A percentile compares a stretch with the other conserved stretches of the same genome.
Evolutionary conservation across 2,329 filamentous ascomycete genomes (phyloP).

Genomic region (Ustulina deusta): DNA sequence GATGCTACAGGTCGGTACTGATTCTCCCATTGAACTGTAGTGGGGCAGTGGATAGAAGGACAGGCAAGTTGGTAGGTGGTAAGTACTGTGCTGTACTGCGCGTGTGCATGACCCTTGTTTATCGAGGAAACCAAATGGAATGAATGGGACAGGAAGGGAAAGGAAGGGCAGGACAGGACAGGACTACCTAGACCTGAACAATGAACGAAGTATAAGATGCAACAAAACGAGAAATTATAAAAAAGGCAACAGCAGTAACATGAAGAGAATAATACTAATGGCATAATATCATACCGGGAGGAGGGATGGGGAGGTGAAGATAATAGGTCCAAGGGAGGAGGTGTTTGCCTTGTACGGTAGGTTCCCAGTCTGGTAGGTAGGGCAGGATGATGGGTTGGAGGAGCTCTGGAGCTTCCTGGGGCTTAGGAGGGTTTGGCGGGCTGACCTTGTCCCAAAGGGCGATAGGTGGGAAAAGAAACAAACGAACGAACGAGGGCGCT

Average conservation of each 20-base stretch:
- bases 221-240: neutral
- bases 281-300: slow-evolving; percentile 15
- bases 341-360: slow-evolving; percentile 47
- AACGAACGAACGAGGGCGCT: slow-evolving; percentile 15
- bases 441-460: slow-evolving; percentile 40
- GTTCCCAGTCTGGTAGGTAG: slow-evolving; percentile 44
- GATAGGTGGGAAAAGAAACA: slow-evolving; percentile 33
- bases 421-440: slow-evolving; percentile 18
- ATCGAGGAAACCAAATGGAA: slow-evolving; percentile 4
- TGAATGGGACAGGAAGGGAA: slow-evolving; percentile 2
- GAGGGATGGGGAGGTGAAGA: slow-evolving; percentile 23
- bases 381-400: slow-evolving; percentile 38
- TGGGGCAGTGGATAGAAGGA: slow-evolving; percentile 16
- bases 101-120: slow-evolving; percentile 15
- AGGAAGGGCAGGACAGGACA: slow-evolving; percentile 5
- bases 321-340: slow-evolving; percentile 52
- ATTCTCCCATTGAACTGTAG: slow-evolving; percentile 23
- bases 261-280: neutral
- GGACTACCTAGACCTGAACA: neutral
- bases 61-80: slow-evolving; percentile 12
- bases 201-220: neutral
- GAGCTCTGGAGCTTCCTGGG: slow-evolving; percentile 27
- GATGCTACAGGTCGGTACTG: slow-evolving; percentile 33
- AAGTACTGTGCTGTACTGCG: slow-evolving; percentile 4
- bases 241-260: neutral